Evolutionary conservation across 1,284 basidiomycete species (phyloP).

Genomic region (Puccinia triticina): DNA sequence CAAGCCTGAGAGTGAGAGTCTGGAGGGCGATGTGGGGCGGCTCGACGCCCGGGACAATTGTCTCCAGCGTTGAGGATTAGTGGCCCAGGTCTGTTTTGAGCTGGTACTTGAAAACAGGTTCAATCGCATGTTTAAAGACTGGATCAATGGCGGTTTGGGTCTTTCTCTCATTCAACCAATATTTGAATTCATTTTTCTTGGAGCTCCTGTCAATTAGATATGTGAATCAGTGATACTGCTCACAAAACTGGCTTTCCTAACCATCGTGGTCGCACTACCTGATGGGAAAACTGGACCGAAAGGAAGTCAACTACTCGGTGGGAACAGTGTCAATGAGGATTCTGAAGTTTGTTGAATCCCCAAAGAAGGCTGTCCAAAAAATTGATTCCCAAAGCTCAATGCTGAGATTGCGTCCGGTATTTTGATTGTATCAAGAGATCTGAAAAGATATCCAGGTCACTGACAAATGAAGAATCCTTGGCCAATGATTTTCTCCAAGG

Average conservation of each 20-base stretch:
- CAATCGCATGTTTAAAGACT: slow-evolving; percentile 87
- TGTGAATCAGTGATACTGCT: slow-evolving; percentile 63
- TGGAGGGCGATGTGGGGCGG: too few species aligned
- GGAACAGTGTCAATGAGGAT: slow-evolving; percentile 19
- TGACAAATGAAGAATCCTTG: slow-evolving; percentile 78
- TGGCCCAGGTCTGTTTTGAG: too few species aligned
- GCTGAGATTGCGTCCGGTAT: slow-evolving; percentile 74
- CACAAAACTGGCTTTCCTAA: slow-evolving; percentile 54
- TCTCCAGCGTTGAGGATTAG: too few species aligned
- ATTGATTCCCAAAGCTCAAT: slow-evolving; percentile 79
- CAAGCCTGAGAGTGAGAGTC: too few species aligned
- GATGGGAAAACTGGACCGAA: slow-evolving; percentile 12
- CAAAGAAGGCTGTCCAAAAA: slow-evolving; percentile 67
- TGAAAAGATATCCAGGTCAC: slow-evolving; percentile 57
- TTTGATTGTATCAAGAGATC: not conserved
- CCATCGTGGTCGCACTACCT: slow-evolving; percentile 41
- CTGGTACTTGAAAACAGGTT: slow-evolving; percentile 81
- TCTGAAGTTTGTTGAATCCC: slow-evolving; percentile 38
- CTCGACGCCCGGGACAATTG: too few species aligned
- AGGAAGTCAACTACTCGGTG: slow-evolving; percentile 2
- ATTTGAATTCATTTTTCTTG: slow-evolving; percentile 22
- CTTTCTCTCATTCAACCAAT: slow-evolving; percentile 62
- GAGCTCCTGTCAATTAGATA: slow-evolving; percentile 62
- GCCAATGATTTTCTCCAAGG: slow-evolving; percentile 78
- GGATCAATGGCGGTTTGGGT: slow-evolving; percentile 60